These are phyloP conservation scores for Handroanthus guayacan DNA, from an alignment of 257 asterid genomes.

Conservation along the genomic window DNA sequence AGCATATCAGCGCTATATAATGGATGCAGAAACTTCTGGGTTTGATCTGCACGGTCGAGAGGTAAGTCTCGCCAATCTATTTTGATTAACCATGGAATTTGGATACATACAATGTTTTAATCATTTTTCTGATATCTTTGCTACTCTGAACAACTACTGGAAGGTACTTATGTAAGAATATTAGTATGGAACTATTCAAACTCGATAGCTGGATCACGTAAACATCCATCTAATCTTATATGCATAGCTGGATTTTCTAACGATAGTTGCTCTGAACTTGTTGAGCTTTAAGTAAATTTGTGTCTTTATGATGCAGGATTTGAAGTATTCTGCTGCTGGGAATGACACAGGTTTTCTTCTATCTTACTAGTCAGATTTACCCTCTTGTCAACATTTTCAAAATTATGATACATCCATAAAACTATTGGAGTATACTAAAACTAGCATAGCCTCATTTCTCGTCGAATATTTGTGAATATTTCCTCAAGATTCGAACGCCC, in stretches of 20 bases:
- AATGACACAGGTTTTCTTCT: slow-evolving; percentile 73
- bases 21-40: slow-evolving; percentile 48
- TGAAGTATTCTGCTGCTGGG: slow-evolving; percentile 53
- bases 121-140: background rate
- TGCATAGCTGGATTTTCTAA: background rate
- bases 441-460: too few species aligned
- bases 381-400: slow-evolving; percentile 16
- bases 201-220: background rate
- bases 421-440: too few species aligned
- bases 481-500: too few species aligned
- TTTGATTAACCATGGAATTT: background rate
- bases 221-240: background rate
- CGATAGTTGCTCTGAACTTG: background rate
- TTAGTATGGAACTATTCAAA: too few species aligned
- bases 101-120: background rate
- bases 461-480: too few species aligned
- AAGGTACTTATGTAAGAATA: background rate
- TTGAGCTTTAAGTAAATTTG: background rate
- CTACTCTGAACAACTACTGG: background rate
- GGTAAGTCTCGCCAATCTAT: slow-evolving; percentile 48
- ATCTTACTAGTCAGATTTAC: slow-evolving; percentile 21
- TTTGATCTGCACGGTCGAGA: slow-evolving; percentile 50
- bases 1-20: slow-evolving; percentile 42
- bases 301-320: slow-evolving; percentile 59
- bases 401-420: background rate